Evolutionary conservation across 2,329 filamentous ascomycete species (phyloP), one percentile per base, ranked within the genome.

Genomic region (Fusarium devonianum): DNA sequence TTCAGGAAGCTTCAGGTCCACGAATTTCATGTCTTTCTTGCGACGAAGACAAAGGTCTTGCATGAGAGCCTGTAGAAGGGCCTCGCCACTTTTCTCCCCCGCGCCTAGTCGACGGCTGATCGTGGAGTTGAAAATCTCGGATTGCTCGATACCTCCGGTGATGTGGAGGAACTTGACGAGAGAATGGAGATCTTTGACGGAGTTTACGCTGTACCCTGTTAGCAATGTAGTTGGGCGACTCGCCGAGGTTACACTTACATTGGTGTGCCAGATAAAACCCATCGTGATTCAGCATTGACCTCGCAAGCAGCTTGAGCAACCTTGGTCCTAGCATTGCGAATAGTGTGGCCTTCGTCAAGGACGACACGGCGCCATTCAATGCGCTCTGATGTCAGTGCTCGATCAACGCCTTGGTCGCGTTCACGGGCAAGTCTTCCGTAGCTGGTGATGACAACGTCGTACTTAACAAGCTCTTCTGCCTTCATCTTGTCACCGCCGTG

Each of bases 21-120:
- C 82, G 65, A 95, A 96, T 5, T 81, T 80, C 91, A 96, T 96
- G 46, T 93, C 87, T 69, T 96, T 96, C 70, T 86, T 88, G 26
- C 92, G 84, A 26, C 92, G 83, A 16, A 96, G 77, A 63, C 89
- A 94, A 35, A 96, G 81, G 13, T 88, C 85, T n/a, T 80, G 79
- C 84, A 96, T 92, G 33, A 96, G 78, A 5, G 84, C 80, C 65
- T 93, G 88, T 4, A 95, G 78, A 4, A 93, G 74, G 9, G 79
- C 71, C 36, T 84, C 85, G 10, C 85, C 87, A 23, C 78, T 74
- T 1, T 73, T 68, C 12, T 85, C 79, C 2, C 83, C 84, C 5
- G 69, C 43, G 41, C 79, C 80, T 7, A 95, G 77, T 4, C 88
- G 88, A 21, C 89, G 82, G 28, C 87, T 85, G 52, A 72, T 69